Percentiles rank a stretch among this genome's conserved stretches.
These are phyloP conservation scores for Euphrasia arctica DNA, from an alignment of 305 asterid genomes.

Conservation along the genomic window DNA sequence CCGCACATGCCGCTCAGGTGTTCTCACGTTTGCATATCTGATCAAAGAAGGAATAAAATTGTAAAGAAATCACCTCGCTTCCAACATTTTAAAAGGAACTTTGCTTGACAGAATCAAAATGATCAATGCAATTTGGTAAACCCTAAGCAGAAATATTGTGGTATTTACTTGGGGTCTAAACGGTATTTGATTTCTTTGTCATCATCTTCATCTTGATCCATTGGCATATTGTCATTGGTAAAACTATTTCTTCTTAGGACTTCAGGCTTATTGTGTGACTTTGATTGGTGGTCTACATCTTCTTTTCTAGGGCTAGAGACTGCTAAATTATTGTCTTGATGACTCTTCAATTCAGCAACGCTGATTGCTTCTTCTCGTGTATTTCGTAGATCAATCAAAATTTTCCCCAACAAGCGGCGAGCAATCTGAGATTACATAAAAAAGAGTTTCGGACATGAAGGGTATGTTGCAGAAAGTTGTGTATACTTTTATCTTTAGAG, in stretches of 20 bases:
- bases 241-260: slow-evolving; percentile 69
- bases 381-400: slow-evolving; percentile 66
- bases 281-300: slow-evolving; percentile 43
- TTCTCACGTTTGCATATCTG: slow-evolving; percentile 89
- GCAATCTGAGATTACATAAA: slow-evolving; percentile 47
- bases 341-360: slow-evolving; percentile 60
- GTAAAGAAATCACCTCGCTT: slow-evolving; percentile 16
- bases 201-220: slow-evolving; percentile 78
- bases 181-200: slow-evolving; percentile 88
- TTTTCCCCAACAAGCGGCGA: slow-evolving; percentile 72
- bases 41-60: slow-evolving; percentile 20
- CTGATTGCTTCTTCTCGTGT: slow-evolving; percentile 74
- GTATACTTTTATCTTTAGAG: background rate
- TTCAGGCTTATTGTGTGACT: slow-evolving; percentile 40
- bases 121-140: slow-evolving; percentile 28
- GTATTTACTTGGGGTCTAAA: slow-evolving; percentile 80
- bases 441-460: slow-evolving; percentile 7
- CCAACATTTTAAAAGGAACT: slow-evolving; percentile 4
- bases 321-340: slow-evolving; percentile 38
- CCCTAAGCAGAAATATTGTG: slow-evolving; percentile 14
- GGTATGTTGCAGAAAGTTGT: slow-evolving; percentile 2
- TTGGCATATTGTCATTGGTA: slow-evolving; percentile 65
- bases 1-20: slow-evolving; percentile 95
- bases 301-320: slow-evolving; percentile 35
- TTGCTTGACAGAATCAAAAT: slow-evolving; percentile 18